Evolutionary conservation across 176 grass and related monocot genomes (phyloP), one percentile per base, ranked within the genome.

Genomic region (Canna indica): DNA sequence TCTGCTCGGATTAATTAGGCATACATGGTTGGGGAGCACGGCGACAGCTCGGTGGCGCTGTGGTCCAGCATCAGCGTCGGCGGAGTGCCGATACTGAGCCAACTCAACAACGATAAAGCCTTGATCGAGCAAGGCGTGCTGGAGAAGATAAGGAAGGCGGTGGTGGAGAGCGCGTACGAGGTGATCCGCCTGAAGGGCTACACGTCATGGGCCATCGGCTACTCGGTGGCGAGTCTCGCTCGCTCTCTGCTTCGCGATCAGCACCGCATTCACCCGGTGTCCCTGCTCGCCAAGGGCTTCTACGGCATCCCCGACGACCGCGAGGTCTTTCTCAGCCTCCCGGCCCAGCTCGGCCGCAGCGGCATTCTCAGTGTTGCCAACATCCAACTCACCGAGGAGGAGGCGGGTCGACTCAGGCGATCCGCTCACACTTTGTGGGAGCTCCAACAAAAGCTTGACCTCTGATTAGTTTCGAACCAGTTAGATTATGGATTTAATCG

Each of bases 11-110:
- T 44, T 44, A 44, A 44, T 10, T 12, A 70, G 68, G 68, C 68
- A 3, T 70, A 70, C 68, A 70, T 70, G 68, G 45, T 70, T 26
- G 68, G 68, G 68, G 68, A 70, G 68, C 68, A 70, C 68, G 68
- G 68, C 6, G 68, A 70, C 44, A 70, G 68, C 68, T 70, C 68
- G 14, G 68, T 70, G 68, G 68, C 68, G 28, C 28, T 70, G 68
- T 70, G 68, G 68, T 70, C 68, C 1, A 70, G 68, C 68, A 70
- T 70, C 25, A 70, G 68, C 68, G 68, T 70, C 4, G 68, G 68
- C 2, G 68, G 68, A 4, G 68, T 70, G 68, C 68, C 68, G 13
- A 32, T 70, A 9, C 68, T 70, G 44, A 46, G 42, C 27, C 28
- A 32, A 16, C 68, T 70, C 38, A 46, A 28, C 38, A n/a, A 44